Base-by-base conservation (phyloP, 2,329 filamentous ascomycete species). In the Myriosclerotinia scirpicola region DNA sequence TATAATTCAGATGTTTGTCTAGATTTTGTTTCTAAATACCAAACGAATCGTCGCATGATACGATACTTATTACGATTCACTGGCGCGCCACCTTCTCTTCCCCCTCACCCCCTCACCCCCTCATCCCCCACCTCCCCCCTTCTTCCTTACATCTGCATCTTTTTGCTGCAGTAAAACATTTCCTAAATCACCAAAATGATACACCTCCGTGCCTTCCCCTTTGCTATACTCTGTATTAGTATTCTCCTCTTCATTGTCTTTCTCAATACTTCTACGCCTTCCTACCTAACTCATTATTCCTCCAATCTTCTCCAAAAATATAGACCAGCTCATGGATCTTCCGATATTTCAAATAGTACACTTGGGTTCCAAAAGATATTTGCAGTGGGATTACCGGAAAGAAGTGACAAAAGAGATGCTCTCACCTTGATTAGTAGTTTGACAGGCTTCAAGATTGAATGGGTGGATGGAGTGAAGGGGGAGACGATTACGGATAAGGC, bases 361-460 rank as follows among this genome's bases (percentile, higher is more conserved):
- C 53, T 64, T 20, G 62, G 62, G 3, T 82, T 82, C 68, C 74
- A 82, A 63, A 79, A 80, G 56, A 75, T 83, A 38, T 81, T 82
- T 65, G 79, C 80, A 34, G 76, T 85, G 55, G 79, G 80, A 5
- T 74, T 84, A 12, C 79, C 81, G 5, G 77, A 80, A 52, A 77
- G 83, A 44, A 80, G 78, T 5, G 82, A 84, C 71, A 82, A 82
- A 69, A 78, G 80, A 60, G 83, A 85, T 76, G 79, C 78, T 3
- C 74, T 85, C 22, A 74, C 78, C 1, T 73, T 85, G 12, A 76
- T 79, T 6, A 77, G 79, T 50, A 75, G 78, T 0, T 66, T 82
- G 44, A 79, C 78, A 0, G 79, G 77, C 0, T 78, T 84, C 69
- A 74, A 78, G 3, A 70, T 82, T 0, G 78, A 82, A 8, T 83